Evolutionary conservation across 2,329 filamentous ascomycete genomes (phyloP), one percentile per base, ranked within the genome.

Genomic region (Incumbomyces lentus): DNA sequence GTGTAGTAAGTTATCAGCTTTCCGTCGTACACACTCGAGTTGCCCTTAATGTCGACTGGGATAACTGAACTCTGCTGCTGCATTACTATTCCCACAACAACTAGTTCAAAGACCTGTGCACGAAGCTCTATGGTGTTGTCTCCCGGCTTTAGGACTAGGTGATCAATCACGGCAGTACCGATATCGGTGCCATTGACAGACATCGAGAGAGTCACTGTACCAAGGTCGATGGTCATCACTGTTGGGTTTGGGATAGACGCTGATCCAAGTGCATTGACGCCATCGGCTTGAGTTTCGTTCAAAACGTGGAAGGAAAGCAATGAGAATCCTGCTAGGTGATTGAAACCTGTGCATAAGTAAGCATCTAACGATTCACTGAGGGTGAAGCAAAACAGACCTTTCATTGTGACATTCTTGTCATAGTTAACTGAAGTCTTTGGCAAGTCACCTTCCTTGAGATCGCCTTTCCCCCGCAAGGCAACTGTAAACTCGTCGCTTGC

Each of bases 211-310:
- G 74, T 76, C 1, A 81, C 65, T 52, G 79, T 76, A 48, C 77
- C 78, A 67, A 81, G 66, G 36, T 65, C 62, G 47, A 80, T 62
- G 3, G 71, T 76, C 62, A 79, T 64, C 46, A 76, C 67, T 2
- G 75, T 75, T 0, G 77, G 76, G 58, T 81, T 82, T 49, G 76
- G 76, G 41, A 82, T 76, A 50, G 60, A 65, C 39, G 76, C 71
- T 11, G 63, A 68, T 54, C 74, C 78, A 17, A 69, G 58, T 55
- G 78, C 67, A 59, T 79, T 81, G 48, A 68, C 67, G 38, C 69
- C 70, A 51, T 74, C 69, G 1, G 59, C 48, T 19, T 61, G 48
- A 1, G 59, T 47, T 29, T 59, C 61, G 7, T 63, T 57, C 47
- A 72, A 61, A 53, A 78, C 65, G 31, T 64, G 62, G 56, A 76